These are phyloP conservation scores for Globisporangium paddicum DNA, from an alignment of 352 stramenopile species.

Conservation along the genomic window DNA sequence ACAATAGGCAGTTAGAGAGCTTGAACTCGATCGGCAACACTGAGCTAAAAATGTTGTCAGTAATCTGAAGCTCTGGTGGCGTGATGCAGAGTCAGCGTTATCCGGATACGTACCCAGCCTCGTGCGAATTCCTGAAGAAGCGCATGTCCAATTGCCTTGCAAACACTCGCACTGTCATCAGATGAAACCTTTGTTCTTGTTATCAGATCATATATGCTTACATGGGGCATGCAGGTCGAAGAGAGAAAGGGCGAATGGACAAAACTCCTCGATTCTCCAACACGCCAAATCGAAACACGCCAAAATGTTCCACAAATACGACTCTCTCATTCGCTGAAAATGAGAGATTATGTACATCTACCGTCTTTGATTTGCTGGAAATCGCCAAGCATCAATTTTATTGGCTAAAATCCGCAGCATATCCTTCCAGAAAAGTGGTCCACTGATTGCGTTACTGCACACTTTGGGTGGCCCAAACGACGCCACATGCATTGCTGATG, in stretches of 20 bases:
- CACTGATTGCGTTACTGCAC: conserved; percentile 7
- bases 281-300: conserved; percentile 12
- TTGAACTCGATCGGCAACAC: no score
- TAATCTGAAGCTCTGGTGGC: neutral
- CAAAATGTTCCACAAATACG: neutral
- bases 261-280: neutral
- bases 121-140: no score
- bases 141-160: no score
- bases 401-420: neutral
- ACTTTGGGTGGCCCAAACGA: neutral
- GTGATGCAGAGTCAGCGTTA: no score
- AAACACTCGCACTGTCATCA: no score
- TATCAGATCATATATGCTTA: neutral
- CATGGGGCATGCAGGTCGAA: neutral
- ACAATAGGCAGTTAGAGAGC: neutral
- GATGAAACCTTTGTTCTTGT: no score
- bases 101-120: no score
- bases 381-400: neutral
- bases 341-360: neutral
- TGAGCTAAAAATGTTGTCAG: neutral
- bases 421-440: conserved; percentile 7
- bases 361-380: neutral
- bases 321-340: neutral
- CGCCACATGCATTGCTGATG: neutral
- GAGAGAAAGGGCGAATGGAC: neutral